Conservation (phyloP, 2,329 filamentous ascomycete species). For the Arachnomyces sp. region DNA sequence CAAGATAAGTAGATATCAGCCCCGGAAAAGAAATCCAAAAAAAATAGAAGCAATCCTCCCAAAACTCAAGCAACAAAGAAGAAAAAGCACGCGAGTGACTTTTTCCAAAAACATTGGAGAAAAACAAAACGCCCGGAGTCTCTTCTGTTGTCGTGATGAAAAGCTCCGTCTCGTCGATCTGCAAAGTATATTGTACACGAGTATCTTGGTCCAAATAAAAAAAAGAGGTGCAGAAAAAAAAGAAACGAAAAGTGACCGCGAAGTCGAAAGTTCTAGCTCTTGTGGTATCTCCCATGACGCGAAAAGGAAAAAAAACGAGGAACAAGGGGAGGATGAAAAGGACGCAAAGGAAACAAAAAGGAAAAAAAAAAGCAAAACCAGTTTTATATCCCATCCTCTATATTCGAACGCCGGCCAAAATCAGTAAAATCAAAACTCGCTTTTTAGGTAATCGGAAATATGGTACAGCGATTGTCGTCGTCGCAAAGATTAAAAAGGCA, state of each 20-base stretch:
- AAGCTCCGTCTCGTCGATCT: conserved; percentile 1
- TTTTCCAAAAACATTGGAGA: conserved; percentile 1
- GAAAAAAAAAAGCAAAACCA: background rate
- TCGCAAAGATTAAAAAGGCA: conserved; percentile 1
- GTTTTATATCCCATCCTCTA: conserved; percentile 3
- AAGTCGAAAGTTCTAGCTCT: conserved; percentile 15
- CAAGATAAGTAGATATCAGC: conserved; percentile 3
- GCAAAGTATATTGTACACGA: conserved; percentile 16
- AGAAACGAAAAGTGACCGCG: conserved; percentile 6
- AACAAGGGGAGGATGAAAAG: no score
- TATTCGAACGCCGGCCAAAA: conserved; percentile 6
- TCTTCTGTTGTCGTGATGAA: conserved; percentile 1
- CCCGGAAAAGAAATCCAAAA: conserved; percentile 10
- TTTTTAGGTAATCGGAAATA: conserved; percentile 4
- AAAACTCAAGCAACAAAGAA: conserved; percentile 1
- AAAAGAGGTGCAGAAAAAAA: conserved; percentile 5
- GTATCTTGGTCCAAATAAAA: conserved; percentile 4
- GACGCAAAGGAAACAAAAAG: no score
- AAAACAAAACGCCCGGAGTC: conserved; percentile 20
- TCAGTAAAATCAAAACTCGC: background rate
- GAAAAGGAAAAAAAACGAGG: conserved; percentile 2
- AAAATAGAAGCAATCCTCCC: conserved; percentile 5
- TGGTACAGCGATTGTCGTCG: background rate
- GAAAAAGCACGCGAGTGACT: conserved; percentile 7
- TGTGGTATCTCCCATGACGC: conserved; percentile 16